Base-by-base conservation (phyloP, 1,284 basidiomycete genomes). In the Gymnopus androsaceus region DNA sequence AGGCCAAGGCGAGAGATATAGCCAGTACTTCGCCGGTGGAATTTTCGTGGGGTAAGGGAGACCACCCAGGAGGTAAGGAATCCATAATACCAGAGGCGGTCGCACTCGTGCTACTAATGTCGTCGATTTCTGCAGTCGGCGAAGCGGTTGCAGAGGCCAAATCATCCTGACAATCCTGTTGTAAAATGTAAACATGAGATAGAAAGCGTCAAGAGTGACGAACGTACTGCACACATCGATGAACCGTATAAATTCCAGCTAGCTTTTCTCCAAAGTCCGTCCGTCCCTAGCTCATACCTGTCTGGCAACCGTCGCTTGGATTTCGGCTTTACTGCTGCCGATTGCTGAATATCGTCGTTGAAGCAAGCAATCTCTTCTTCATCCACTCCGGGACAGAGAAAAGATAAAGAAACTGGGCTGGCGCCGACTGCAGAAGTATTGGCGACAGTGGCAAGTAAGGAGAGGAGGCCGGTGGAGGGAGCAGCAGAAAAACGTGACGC, bases 231-330 rank as follows among this genome's bases (percentile, higher is more conserved):
- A 68, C 84, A 78, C 56, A 84, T 73, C 19, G 81, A 78, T 25
- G 81, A 82, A 38, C 87, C 87, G 63, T 85, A 88, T 27, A 88
- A 68, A 14, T 82, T 79, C 73, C 82, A 89, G 28, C 65, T 62
- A 3, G 78, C 75, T 68, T 77, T 83, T 56, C 80, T 76, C 87
- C 87, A 90, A 54, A 72, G 67, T 12, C 80, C 83, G 72, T 88
- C 86, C n/a, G 69, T 52, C 15, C 75, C 83, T 62, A 76, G 64
- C 51, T 74, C 72, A 68, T 78, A 90, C 65, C 75, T 83, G 68
- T 82, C 79, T 31, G 88, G 83, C 27, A 87, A 60, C 31, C 38
- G 33, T 51, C 38, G 28, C n/a, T 31, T 45, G 27, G 8, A 17
- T 9, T 34, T 27, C 11, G 37, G 6, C 19, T 38, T 15, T 19